These are phyloP conservation scores for Phylloboletellus chloephorus DNA, from an alignment of 1,284 basidiomycete genomes.

Conservation along the genomic window DNA sequence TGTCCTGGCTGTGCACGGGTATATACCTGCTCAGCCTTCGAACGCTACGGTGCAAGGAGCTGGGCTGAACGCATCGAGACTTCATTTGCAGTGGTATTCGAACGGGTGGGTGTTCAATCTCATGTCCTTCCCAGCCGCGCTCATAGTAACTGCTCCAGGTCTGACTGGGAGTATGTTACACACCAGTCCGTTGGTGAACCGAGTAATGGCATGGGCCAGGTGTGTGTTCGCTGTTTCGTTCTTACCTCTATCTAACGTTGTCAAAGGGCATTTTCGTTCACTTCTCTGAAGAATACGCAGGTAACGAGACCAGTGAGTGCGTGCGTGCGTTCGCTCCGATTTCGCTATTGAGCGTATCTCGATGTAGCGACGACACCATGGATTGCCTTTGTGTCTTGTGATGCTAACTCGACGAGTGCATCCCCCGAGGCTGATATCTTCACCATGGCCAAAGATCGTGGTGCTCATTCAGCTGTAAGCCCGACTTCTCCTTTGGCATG, in stretches of 20 bases:
- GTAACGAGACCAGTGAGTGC: conserved; percentile 35
- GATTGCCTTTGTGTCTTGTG: conserved; percentile 85
- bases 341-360: conserved; percentile 10
- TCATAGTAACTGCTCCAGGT: conserved; percentile 25
- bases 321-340: conserved; percentile 4
- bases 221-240: conserved; percentile 25
- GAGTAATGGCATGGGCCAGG: conserved; percentile 49
- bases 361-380: conserved; percentile 69
- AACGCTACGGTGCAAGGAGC: conserved; percentile 54
- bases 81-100: conserved; percentile 60
- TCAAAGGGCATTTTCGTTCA: conserved; percentile 69
- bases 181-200: conserved; percentile 51
- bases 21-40: conserved; percentile 69
- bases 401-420: conserved; percentile 63
- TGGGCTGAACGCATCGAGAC: conserved; percentile 51
- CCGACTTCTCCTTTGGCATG: background rate
- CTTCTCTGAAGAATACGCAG: conserved; percentile 59
- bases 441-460: conserved; percentile 68
- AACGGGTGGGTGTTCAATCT: conserved; percentile 38
- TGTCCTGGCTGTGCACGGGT: conserved; percentile 34
- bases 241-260: conserved; percentile 6
- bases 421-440: conserved; percentile 66
- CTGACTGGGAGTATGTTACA: conserved; percentile 50
- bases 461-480: conserved; percentile 71
- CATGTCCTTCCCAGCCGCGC: conserved; percentile 3